A percentile compares a stretch with the other conserved stretches of the same genome.
Evolutionary conservation across 2,329 filamentous ascomycete genomes (phyloP).

Genomic region (Podosphaera xanthii): DNA sequence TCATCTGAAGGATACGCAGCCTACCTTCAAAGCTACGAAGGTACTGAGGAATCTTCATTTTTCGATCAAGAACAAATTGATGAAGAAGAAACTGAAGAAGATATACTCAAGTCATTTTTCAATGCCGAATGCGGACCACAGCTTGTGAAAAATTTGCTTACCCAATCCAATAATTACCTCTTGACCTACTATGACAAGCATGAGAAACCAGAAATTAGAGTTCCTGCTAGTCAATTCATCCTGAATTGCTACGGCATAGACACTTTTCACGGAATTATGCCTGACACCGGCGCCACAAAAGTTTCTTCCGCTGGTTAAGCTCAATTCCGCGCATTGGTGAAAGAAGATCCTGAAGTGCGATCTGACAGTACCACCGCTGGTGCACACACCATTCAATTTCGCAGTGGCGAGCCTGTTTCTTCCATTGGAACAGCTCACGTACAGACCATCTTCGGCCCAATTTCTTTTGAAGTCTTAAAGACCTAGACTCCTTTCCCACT

Average conservation of each 20-base stretch:
- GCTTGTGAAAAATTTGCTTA: neutral
- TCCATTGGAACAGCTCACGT: neutral
- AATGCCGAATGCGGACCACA: neutral
- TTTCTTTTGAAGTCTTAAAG: neutral
- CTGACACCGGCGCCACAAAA: neutral
- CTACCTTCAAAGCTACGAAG: neutral
- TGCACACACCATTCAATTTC: neutral
- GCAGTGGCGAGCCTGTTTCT: neutral
- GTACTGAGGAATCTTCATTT: neutral
- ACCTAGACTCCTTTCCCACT: neutral
- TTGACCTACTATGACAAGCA: neutral
- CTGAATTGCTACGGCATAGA: neutral
- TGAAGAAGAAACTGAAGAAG: no score
- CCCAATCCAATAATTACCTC: neutral
- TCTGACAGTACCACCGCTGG: neutral
- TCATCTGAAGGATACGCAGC: neutral
- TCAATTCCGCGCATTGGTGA: neutral
- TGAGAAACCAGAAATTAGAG: neutral
- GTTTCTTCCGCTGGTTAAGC: neutral
- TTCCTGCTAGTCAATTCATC: neutral
- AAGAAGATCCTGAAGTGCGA: neutral
- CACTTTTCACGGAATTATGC: neutral
- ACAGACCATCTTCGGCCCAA: neutral
- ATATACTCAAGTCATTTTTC: no score
- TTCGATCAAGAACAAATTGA: neutral